Base-by-base conservation (phyloP, 1,139 yeast species). In the Zygoascus meyerae region DNA sequence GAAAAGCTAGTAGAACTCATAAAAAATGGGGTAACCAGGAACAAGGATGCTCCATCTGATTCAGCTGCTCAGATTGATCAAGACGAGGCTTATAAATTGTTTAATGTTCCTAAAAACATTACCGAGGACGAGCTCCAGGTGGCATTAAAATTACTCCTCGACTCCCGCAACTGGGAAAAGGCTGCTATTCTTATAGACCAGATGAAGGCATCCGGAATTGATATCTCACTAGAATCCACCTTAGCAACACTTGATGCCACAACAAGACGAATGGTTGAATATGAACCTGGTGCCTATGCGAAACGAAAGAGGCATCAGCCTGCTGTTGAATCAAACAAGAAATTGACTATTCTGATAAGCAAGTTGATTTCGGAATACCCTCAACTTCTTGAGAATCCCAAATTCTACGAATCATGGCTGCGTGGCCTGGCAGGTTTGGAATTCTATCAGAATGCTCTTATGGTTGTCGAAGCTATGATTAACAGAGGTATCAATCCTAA, bases 401-500 rank as follows among this genome's bases (percentile, higher is more conserved):
- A 53, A 34, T 55, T 62, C 34, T 62, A 62, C 42, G 54, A 51
- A 31, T 47, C 58, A 8, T 61, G 65, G 65, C 51, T 61, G 12
- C 47, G 59, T 12, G 62, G 61, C 2, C 45, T 61, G 21, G 55
- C 60, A 5, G 57, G 56, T 5, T 43, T 55, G 37, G 58, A 55
- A 12, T 47, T 58, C 34, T 46, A 50, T 26, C 53, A 55, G 17
- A 52, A 53, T 36, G 60, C 63, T 1, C 39, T 60, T 12, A 48
- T 52, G 39, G 58, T 61, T 2, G 44, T 60, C 5, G 57, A 58
- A 17, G 59, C 57, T 8, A 57, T 61, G 62, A 40, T 54, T 1
- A 50, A 45, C n/a, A 39, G 54, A n/a, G 53, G 55, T 5, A 44
- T 58, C 11, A 46, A 45, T n/a, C 56, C 55, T 1, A 52, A 56